Evolutionary conservation across 192 early-diverging fungal genomes (phyloP).

Genomic region (Entomortierella chlamydospora): DNA sequence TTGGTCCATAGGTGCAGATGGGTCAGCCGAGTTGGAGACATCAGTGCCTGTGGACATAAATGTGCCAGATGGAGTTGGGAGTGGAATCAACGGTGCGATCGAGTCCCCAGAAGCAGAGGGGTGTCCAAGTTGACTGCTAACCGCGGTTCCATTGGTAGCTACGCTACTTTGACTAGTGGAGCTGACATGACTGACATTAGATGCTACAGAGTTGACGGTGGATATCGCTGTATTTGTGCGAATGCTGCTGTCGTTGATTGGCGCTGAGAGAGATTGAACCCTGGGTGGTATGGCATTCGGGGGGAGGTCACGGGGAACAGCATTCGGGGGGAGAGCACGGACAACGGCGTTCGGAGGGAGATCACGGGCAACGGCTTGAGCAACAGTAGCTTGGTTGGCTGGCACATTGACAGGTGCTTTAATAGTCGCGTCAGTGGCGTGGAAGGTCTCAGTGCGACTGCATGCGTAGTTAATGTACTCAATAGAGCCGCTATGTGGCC

Average conservation of each 20-base stretch:
- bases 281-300: not conserved
- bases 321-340: not conserved
- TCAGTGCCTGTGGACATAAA: conserved; percentile 1
- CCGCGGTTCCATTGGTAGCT: conserved; percentile 12
- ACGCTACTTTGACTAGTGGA: conserved; percentile 1
- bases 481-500: conserved; percentile 43
- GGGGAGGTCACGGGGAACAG: not conserved
- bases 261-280: conserved; percentile 8
- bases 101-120: conserved; percentile 20
- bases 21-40: not conserved
- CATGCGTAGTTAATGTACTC: conserved; percentile 42
- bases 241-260: conserved; percentile 2
- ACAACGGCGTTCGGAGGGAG: not conserved
- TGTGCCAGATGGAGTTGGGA: conserved; percentile 25
- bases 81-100: conserved; percentile 28
- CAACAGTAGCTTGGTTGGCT: not conserved
- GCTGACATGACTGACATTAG: conserved; percentile 26
- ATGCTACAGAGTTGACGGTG: conserved; percentile 28
- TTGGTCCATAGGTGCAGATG: conserved; percentile 26
- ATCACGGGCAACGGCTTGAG: not conserved
- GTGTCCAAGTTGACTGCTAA: conserved; percentile 4
- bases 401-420: not conserved
- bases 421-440: not conserved
- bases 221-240: conserved; percentile 37
- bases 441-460: conserved; percentile 13